Evolutionary conservation across 2,329 filamentous ascomycete genomes (phyloP).

Genomic region (Penicillium oxalicum): DNA sequence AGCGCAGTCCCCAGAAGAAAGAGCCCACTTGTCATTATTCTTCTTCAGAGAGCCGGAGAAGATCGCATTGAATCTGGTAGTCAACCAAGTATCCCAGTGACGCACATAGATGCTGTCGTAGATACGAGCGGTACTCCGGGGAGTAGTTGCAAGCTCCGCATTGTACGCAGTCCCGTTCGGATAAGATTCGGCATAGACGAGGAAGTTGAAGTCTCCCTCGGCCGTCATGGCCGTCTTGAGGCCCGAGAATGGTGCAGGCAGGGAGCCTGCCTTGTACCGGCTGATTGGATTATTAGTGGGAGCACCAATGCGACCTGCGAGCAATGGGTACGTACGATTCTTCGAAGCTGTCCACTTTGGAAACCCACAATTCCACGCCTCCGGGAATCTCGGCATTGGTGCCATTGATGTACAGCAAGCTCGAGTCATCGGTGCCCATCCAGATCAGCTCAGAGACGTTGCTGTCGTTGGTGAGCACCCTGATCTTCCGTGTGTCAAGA

Average conservation of each 20-base stretch:
- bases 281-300: not conserved
- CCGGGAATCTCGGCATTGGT: slow-evolving; percentile 38
- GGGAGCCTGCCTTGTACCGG: slow-evolving; percentile 36
- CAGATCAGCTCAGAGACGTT: slow-evolving; percentile 67
- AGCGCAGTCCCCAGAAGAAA: slow-evolving; percentile 37
- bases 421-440: slow-evolving; percentile 62
- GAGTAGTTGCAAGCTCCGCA: slow-evolving; percentile 54
- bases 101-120: slow-evolving; percentile 72
- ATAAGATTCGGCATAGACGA: slow-evolving; percentile 56
- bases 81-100: slow-evolving; percentile 76
- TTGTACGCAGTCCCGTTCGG: slow-evolving; percentile 66
- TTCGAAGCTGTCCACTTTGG: slow-evolving; percentile 28
- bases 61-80: slow-evolving; percentile 62
- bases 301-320: not conserved
- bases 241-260: slow-evolving; percentile 35
- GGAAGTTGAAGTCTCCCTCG: slow-evolving; percentile 46
- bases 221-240: slow-evolving; percentile 34
- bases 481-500: slow-evolving; percentile 59
- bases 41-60: slow-evolving; percentile 61
- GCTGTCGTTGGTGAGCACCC: slow-evolving; percentile 58
- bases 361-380: slow-evolving; percentile 36
- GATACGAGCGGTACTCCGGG: slow-evolving; percentile 59
- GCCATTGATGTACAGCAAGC: slow-evolving; percentile 52
- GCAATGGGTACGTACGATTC: slow-evolving; percentile 22
- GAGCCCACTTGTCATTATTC: slow-evolving; percentile 33